These are phyloP conservation scores for Chytriomyces hyalinus DNA, from an alignment of 192 early-diverging fungal species.

Conservation along the genomic window DNA sequence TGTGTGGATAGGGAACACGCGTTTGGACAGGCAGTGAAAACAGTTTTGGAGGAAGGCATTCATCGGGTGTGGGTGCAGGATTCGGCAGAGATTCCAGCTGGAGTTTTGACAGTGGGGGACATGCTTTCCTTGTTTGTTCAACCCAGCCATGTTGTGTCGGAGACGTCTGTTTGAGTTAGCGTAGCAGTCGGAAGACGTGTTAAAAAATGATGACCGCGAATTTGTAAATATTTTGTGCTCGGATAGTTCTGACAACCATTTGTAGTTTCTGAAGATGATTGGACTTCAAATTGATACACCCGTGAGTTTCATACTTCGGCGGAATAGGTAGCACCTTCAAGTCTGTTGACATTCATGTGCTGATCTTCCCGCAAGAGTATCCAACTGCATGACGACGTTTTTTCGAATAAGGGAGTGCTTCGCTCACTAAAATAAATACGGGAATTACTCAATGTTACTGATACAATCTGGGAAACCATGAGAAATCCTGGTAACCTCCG, in stretches of 20 bases:
- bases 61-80: conserved; percentile 74
- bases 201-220: too few species aligned
- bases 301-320: conserved; percentile 38
- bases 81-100: conserved; percentile 59
- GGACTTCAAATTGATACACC: conserved; percentile 46
- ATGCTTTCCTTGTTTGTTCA: conserved; percentile 60
- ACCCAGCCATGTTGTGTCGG: not conserved
- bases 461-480: too few species aligned
- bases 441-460: too few species aligned
- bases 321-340: not conserved
- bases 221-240: not conserved
- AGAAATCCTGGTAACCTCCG: too few species aligned
- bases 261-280: conserved; percentile 37
- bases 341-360: too few species aligned
- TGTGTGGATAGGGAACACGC: conserved; percentile 39
- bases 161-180: too few species aligned
- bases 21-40: conserved; percentile 60
- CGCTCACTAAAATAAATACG: too few species aligned
- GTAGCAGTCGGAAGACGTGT: too few species aligned
- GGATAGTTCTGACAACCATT: not conserved
- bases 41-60: conserved; percentile 53
- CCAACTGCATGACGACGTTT: too few species aligned
- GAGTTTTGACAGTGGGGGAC: conserved; percentile 79
- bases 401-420: too few species aligned
- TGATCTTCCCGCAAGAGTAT: too few species aligned